These are phyloP conservation scores for Starmerella lactis-condensi DNA, from an alignment of 805 yeast genomes.

Conservation along the genomic window DNA sequence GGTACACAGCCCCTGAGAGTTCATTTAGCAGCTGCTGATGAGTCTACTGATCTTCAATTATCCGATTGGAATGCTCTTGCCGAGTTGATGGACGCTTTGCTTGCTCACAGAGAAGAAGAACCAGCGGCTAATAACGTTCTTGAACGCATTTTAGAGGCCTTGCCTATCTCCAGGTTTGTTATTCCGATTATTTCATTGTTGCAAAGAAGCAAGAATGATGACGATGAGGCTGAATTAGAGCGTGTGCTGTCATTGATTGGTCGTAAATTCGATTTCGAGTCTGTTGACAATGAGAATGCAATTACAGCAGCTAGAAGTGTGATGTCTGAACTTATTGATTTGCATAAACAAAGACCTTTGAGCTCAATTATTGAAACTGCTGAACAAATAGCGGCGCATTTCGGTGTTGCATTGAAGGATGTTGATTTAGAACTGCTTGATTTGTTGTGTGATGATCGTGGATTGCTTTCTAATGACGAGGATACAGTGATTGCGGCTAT, in stretches of 20 bases:
- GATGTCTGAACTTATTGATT: constrained; percentile 33
- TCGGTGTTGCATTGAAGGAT: constrained; percentile 30
- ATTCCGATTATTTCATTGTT: constrained; percentile 35
- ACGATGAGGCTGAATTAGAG: constrained; percentile 18
- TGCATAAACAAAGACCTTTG: constrained; percentile 2
- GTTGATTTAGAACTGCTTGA: constrained; percentile 33
- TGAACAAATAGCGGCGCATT: constrained; percentile 43
- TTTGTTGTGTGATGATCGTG: constrained; percentile 32
- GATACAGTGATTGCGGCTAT: constrained; percentile 59
- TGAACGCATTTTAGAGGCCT: constrained; percentile 42
- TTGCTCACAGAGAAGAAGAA: constrained; percentile 17
- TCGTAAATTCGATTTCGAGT: constrained; percentile 51
- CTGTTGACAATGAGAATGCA: constrained; percentile 32
- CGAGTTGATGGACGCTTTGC: constrained; percentile 15
- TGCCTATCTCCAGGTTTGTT: constrained; percentile 61
- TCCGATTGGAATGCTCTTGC: constrained; percentile 2
- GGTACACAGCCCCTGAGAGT: constrained; percentile 34
- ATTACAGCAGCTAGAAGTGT: constrained; percentile 35
- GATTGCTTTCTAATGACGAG: constrained; percentile 35
- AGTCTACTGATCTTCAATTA: background rate
- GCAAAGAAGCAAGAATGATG: constrained; percentile 1
- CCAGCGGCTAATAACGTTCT: constrained; percentile 31
- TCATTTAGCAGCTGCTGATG: constrained; percentile 25
- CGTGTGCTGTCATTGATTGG: constrained; percentile 46
- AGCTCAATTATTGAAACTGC: constrained; percentile 11